Base-by-base conservation (phyloP, 2,329 filamentous ascomycete species). In the Shiraia sp. region DNA sequence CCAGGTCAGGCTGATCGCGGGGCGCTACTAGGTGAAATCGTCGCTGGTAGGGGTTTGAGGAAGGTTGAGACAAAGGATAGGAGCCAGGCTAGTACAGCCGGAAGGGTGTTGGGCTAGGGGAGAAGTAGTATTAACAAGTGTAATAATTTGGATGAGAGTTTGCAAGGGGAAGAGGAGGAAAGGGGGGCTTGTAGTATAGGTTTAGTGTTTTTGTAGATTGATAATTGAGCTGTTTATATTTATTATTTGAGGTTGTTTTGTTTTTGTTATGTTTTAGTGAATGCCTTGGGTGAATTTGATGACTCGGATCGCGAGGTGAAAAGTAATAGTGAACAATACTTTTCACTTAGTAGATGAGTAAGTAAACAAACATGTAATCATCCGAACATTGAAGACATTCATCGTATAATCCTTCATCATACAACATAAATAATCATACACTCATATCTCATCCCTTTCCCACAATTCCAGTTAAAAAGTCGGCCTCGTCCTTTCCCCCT, bases 41-140 rank as follows among this genome's bases (percentile, higher is more conserved):
- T 92, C 64, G 73, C 82, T 49, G 92, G 93, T 30, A 90, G 71
- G 70, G 71, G 83, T 2, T 74, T 99, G 64, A 90, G 80, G 76
- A 97, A 97, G 78, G 90, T 90, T 16, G 76, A 86, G 67, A 97
- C 93, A 1, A 91, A 89, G 70, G 93, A 99, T 70, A 85, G 85
- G 69, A 96, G 91, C 70, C 71, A 59, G 33, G 80, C 88, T 36
- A 69, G 83, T 37, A 77, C 85, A 43, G 87, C 89, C 15, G 92
- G 92, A n/a, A 81, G 83, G 47, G 91, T 96, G 40, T 58, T 68
- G 58, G 25, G 28, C 26, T 24, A 19, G 34, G 17, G 10, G 3
- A 16, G 15, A 16, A 16, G n/a, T 32, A 14, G 29, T 32, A 16
- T 3, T 32, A 32, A n/a, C n/a, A n/a, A n/a, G 13, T 14, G 24